Evolutionary conservation across 148 eudicot species (phyloP).

Genomic region (Amaranthus palmeri): DNA sequence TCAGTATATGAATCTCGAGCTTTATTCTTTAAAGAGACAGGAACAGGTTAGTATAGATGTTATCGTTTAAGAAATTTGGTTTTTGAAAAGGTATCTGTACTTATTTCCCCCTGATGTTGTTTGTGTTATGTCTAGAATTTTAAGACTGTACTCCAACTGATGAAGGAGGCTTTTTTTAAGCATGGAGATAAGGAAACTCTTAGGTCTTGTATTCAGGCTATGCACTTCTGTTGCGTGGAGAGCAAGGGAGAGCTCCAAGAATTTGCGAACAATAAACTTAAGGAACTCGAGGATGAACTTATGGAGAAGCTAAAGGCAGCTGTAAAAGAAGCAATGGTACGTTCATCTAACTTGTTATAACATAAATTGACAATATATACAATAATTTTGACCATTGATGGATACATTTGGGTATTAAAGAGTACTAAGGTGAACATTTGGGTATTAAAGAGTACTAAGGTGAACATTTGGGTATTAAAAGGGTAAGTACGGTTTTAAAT

Average conservation of each 20-base stretch:
- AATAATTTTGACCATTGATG: too few relatives aligned
- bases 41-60: slow-evolving; percentile 60
- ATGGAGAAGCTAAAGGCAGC: slow-evolving; percentile 65
- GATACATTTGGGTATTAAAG: too few relatives aligned
- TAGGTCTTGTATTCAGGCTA: slow-evolving; percentile 76
- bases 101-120: too few relatives aligned
- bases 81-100: too few relatives aligned
- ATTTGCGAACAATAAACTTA: slow-evolving; percentile 66
- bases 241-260: slow-evolving; percentile 90
- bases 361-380: too few relatives aligned
- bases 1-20: slow-evolving; percentile 75
- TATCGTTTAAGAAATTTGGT: neutral
- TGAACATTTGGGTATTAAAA: too few relatives aligned
- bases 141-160: slow-evolving; percentile 62
- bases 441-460: too few relatives aligned
- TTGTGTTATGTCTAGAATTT: slow-evolving; percentile 47
- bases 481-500: too few relatives aligned
- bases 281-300: slow-evolving; percentile 84
- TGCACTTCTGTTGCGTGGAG: slow-evolving; percentile 62
- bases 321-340: slow-evolving; percentile 76
- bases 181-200: slow-evolving; percentile 92
- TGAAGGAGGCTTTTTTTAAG: slow-evolving; percentile 77
- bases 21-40: slow-evolving; percentile 92
- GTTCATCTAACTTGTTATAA: neutral
- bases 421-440: too few relatives aligned